A percentile compares a stretch with the other conserved stretches of the same genome.
These are phyloP conservation scores for Hibiscus tridactylites DNA, from an alignment of 345 rosid species.

Conservation along the genomic window DNA sequence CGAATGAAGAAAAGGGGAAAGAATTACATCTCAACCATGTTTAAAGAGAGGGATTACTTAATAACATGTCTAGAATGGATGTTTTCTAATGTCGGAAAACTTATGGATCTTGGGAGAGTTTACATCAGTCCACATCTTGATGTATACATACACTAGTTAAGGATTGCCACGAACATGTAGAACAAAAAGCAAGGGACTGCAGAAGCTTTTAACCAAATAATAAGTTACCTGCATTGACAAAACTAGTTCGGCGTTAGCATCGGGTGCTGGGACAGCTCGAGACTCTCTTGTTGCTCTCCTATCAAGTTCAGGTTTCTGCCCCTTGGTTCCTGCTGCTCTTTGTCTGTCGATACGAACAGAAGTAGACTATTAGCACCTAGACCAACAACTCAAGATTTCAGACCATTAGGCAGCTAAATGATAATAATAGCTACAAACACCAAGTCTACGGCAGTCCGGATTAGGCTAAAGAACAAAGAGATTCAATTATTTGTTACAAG, in stretches of 20 bases:
- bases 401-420: background rate
- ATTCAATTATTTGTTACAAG: background rate
- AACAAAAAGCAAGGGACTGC: background rate
- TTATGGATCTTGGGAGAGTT: background rate
- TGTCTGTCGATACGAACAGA: constrained; percentile 40
- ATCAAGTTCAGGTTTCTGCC: constrained; percentile 61
- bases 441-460: background rate
- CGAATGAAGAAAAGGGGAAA: too few relatives aligned
- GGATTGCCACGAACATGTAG: background rate
- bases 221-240: constrained; percentile 69
- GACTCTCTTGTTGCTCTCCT: constrained; percentile 74
- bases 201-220: background rate
- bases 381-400: background rate
- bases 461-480: background rate
- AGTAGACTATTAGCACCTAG: constrained; percentile 7
- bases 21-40: too few relatives aligned
- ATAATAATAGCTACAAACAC: background rate
- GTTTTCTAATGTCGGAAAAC: background rate
- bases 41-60: too few relatives aligned
- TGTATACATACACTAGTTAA: background rate
- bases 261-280: constrained; percentile 92
- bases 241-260: constrained; percentile 87
- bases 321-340: constrained; percentile 67
- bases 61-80: too few relatives aligned
- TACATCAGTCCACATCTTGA: background rate